These are phyloP conservation scores for Nemania diffusa DNA, from an alignment of 2,329 filamentous ascomycete species.

Conservation along the genomic window DNA sequence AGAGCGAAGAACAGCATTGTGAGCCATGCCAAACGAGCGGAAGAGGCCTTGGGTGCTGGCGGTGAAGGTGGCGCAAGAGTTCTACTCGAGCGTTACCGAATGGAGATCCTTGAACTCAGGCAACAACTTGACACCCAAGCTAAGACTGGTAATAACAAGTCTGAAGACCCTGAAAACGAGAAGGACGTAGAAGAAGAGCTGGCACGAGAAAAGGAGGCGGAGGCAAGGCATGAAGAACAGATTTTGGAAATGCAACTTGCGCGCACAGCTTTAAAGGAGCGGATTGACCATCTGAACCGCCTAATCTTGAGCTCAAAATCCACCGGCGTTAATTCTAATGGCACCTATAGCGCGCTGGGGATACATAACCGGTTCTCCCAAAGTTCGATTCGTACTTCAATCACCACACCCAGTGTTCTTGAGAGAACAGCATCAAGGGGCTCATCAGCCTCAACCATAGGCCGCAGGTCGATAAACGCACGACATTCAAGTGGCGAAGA, in stretches of 20 bases:
- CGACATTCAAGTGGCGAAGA: slow-evolving; percentile 56
- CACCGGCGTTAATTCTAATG: slow-evolving; percentile 86
- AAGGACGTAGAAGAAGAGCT: slow-evolving; percentile 78
- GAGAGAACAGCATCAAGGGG: slow-evolving; percentile 75
- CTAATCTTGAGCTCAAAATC: slow-evolving; percentile 96
- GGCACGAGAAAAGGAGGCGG: slow-evolving; percentile 79
- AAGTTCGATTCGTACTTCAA: slow-evolving; percentile 73
- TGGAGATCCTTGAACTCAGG: slow-evolving; percentile 88
- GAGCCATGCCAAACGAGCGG: slow-evolving; percentile 93
- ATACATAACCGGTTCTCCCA: slow-evolving; percentile 72
- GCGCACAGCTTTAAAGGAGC: slow-evolving; percentile 93
- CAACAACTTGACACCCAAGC: slow-evolving; percentile 85
- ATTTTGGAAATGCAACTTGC: slow-evolving; percentile 99
- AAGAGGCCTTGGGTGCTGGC: slow-evolving; percentile 82
- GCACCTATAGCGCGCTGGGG: slow-evolving; percentile 75
- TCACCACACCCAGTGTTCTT: slow-evolving; percentile 70
- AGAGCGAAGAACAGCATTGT: slow-evolving; percentile 98
- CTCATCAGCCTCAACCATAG: slow-evolving; percentile 70
- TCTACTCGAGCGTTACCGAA: slow-evolving; percentile 88
- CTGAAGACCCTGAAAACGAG: slow-evolving; percentile 70
- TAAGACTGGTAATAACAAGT: slow-evolving; percentile 71
- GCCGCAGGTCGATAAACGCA: slow-evolving; percentile 61
- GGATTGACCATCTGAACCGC: slow-evolving; percentile 95
- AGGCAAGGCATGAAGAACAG: slow-evolving; percentile 92
- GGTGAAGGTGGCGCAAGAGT: slow-evolving; percentile 89